Percentiles rank a stretch among this genome's conserved stretches.
phyloP scores from a whole-genome alignment of 225 moss, liverwort and hornwort species.

The Rhytidiadelphus loreus region DNA sequence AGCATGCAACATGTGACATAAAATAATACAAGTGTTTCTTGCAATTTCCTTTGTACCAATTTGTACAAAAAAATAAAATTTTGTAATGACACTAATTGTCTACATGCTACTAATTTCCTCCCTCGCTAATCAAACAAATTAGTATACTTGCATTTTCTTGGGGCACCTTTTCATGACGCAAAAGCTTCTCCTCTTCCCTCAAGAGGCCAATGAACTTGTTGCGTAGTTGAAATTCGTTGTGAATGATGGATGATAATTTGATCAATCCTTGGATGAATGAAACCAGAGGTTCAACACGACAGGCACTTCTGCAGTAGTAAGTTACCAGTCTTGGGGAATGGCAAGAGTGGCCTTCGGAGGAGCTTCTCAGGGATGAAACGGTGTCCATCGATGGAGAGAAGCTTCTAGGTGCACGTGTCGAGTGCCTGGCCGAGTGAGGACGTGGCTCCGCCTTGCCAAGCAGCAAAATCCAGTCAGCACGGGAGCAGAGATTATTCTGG shows the following conservation, averaged over 20 bases:
- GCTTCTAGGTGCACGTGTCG: background rate
- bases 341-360: background rate
- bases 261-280: background rate
- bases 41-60: background rate
- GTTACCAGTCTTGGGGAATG: background rate
- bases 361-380: background rate
- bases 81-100: background rate
- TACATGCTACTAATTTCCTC: background rate
- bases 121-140: background rate
- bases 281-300: background rate
- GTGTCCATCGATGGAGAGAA: background rate
- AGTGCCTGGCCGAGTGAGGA: background rate
- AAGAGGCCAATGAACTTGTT: background rate
- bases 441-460: background rate
- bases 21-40: background rate
- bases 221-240: background rate
- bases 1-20: fast-evolving
- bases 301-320: too few species aligned
- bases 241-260: background rate
- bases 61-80: background rate
- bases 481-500: background rate
- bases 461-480: background rate
- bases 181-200: background rate
- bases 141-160: background rate
- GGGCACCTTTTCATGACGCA: too few species aligned